phyloP scores from a whole-genome alignment of 2,329 filamentous ascomycete species.

The Aspergillus carbonarius region DNA sequence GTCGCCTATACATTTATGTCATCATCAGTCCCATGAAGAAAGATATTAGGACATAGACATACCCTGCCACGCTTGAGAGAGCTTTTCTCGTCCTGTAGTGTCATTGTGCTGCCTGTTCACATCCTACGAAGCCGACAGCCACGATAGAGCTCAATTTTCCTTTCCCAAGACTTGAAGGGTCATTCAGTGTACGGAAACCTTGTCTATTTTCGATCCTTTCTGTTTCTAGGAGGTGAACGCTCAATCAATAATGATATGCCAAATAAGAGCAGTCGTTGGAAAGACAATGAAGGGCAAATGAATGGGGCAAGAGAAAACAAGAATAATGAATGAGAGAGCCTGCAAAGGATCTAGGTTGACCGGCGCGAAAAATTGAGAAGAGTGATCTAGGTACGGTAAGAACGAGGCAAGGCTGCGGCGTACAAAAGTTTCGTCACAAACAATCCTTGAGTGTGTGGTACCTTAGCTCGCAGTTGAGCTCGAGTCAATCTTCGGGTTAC shows the following conservation, averaged over 20 bases:
- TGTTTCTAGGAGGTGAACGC: not conserved
- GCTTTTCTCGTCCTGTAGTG: constrained; percentile 67
- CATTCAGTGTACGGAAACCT: not conserved
- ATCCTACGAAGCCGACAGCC: not conserved
- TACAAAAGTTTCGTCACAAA: not conserved
- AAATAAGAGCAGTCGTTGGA: not conserved
- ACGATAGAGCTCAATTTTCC: not conserved
- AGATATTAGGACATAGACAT: constrained; percentile 26
- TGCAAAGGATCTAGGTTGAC: not conserved
- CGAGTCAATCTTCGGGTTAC: not conserved
- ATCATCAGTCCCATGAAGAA: constrained; percentile 21
- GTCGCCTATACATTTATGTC: constrained; percentile 57
- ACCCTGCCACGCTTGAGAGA: constrained; percentile 81
- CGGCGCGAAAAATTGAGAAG: not conserved
- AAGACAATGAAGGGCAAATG: not conserved
- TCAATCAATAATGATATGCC: not conserved
- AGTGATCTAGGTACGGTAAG: not conserved
- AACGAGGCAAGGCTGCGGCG: not conserved
- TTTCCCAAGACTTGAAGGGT: not conserved
- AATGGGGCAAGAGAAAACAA: not conserved
- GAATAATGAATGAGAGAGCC: not conserved
- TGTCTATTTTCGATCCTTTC: not conserved
- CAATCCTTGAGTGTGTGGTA: not conserved
- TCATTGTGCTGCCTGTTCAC: constrained; percentile 27
- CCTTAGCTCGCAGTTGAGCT: not conserved